A percentile compares a stretch with the other conserved stretches of the same genome.
Evolutionary conservation across 2,329 filamentous ascomycete genomes (phyloP).

Genomic region (Bipolaris gigantea): DNA sequence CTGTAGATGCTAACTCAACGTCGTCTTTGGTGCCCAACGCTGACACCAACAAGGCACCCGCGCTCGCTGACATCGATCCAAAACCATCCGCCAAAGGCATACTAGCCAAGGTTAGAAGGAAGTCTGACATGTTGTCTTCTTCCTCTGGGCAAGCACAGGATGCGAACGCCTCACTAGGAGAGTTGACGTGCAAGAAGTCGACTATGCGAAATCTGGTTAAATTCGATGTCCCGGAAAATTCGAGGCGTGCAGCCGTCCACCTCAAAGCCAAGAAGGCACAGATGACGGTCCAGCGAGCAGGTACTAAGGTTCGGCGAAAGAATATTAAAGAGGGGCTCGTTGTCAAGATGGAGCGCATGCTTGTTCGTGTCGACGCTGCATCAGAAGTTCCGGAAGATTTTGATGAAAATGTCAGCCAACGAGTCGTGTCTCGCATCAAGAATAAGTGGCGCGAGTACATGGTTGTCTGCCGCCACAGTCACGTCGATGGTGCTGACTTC

Average conservation of each 20-base stretch:
- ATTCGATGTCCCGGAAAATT: slow-evolving; percentile 48
- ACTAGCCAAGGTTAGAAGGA: slow-evolving; percentile 31
- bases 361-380: slow-evolving; percentile 62
- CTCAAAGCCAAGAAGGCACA: slow-evolving; percentile 46
- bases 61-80: slow-evolving; percentile 21
- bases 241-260: slow-evolving; percentile 43
- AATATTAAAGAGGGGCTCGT: slow-evolving; percentile 61
- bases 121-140: slow-evolving; percentile 28
- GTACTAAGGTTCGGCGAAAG: slow-evolving; percentile 43
- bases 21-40: slow-evolving; percentile 42
- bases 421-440: slow-evolving; percentile 59
- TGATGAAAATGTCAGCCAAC: slow-evolving; percentile 64
- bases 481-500: slow-evolving; percentile 58
- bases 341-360: slow-evolving; percentile 69
- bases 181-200: slow-evolving; percentile 32
- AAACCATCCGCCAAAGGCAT: slow-evolving; percentile 32
- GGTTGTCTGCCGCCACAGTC: slow-evolving; percentile 62
- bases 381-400: slow-evolving; percentile 62
- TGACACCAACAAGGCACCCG: slow-evolving; percentile 39
- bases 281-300: slow-evolving; percentile 41
- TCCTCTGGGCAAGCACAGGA: slow-evolving; percentile 10
- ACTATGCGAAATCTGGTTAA: slow-evolving; percentile 45
- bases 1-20: slow-evolving; percentile 43
- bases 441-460: slow-evolving; percentile 69
- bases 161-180: slow-evolving; percentile 9